Percentiles rank a stretch among this genome's conserved stretches.
phyloP scores from a whole-genome alignment of 108 stramenopile genomes.

The Nannochloropsis gaditana region DNA sequence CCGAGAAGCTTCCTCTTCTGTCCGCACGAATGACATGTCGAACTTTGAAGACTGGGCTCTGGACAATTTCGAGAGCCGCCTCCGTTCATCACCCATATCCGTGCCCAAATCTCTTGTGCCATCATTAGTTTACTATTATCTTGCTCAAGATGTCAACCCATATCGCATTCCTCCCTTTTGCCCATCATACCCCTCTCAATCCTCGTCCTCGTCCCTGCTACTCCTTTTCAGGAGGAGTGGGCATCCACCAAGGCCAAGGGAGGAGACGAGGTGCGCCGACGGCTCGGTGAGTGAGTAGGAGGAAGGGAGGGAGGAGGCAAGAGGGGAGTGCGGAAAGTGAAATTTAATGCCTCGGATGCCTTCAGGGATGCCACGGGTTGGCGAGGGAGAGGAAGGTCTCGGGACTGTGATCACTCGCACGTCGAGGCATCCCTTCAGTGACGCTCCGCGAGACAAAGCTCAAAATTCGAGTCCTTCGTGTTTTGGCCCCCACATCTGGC shows the following conservation, averaged over 20 bases:
- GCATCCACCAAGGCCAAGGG: conserved; percentile 17
- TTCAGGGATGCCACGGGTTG: no score
- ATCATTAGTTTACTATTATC: not conserved
- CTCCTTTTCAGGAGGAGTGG: not conserved
- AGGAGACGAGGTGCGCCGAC: not conserved
- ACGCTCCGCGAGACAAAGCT: no score
- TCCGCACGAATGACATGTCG: not conserved
- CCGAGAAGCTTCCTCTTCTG: not conserved
- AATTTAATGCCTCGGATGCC: not conserved
- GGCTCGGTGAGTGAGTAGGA: not conserved
- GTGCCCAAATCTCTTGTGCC: not conserved
- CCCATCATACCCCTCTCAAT: not conserved
- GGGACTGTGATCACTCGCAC: no score
- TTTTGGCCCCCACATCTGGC: no score
- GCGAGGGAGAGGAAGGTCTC: no score
- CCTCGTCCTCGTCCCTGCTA: not conserved
- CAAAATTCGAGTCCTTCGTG: no score
- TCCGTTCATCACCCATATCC: not conserved
- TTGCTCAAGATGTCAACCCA: not conserved
- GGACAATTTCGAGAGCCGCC: not conserved
- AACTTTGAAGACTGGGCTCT: not conserved
- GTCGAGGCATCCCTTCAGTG: no score
- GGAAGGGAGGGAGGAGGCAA: not conserved
- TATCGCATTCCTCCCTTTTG: not conserved
- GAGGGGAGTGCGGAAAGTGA: not conserved